Base-by-base conservation (phyloP, 2,329 filamentous ascomycete species). In the Ceratocystis ficicola region DNA sequence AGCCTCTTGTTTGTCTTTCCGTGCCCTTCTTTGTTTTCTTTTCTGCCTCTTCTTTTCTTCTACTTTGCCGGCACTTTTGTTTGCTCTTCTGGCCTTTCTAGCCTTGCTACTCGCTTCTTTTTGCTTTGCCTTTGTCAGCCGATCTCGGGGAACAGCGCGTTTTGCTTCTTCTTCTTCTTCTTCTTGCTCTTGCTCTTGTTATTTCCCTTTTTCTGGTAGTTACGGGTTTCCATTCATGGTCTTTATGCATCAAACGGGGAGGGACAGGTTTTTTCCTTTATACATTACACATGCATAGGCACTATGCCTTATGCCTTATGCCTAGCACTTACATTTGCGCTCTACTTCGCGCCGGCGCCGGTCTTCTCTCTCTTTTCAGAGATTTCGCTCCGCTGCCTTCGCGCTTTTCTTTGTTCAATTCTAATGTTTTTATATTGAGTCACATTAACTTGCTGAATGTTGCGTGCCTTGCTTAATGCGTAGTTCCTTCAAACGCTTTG, bases 201-300 rank as follows among this genome's bases (percentile, higher is more conserved):
- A 12, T 17, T 46, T 25, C 25, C 17, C n/a, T 22, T 48, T 17
- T 15, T 41, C 44, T 44, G 44, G 22, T 52, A 20, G 41, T 50
- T 36, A 55, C 46, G 44, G n/a, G 55, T 59, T 41, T 41, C 10
- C 10, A 12, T 41, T 55, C 12, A 55, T 22, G 22, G 44, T 36
- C 44, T 50, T 41, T 63, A 62, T 62, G 60, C 44, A 62, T 62
- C 4, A 59, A 59, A n/a, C 55, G 55, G 55, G 55, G 28, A 36
- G 28, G 55, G 25, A 8, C 17, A 3, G 36, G 8, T 36, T 41
- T 41, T 41, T 10, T 59, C 15, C 20, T 6, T 28, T 22, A 52
- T 52, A 25, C 48, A 52, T 10, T 25, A 25, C 12, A 15, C 3
- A 50, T 22, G 3, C 46, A 57, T 20, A 57, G 22, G 30, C 52